These are phyloP conservation scores for Lachnellula arida DNA, from an alignment of 2,329 filamentous ascomycete species.

Conservation along the genomic window DNA sequence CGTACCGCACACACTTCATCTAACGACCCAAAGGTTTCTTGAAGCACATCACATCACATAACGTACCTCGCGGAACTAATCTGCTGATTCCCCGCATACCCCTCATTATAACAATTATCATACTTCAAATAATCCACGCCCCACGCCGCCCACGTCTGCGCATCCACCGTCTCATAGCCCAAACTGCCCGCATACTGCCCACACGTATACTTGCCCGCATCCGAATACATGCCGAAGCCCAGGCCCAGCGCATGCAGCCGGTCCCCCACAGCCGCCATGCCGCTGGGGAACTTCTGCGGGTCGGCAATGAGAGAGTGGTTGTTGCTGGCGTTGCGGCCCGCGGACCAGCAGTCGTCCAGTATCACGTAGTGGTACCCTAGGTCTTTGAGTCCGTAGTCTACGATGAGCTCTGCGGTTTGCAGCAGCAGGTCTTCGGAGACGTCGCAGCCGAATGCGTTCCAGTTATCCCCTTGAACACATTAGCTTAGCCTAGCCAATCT, in stretches of 20 bases:
- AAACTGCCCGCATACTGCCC: slow-evolving; percentile 40
- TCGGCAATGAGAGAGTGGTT: slow-evolving; percentile 41
- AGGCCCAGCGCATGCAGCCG: slow-evolving; percentile 44
- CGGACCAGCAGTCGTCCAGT: slow-evolving; percentile 50
- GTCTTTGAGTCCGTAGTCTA: slow-evolving; percentile 46
- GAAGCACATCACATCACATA: neutral
- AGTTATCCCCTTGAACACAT: slow-evolving; percentile 30
- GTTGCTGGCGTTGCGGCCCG: slow-evolving; percentile 36
- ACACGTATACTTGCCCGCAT: slow-evolving; percentile 40
- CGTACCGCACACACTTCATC: too few species aligned
- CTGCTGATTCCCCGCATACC: slow-evolving; percentile 41
- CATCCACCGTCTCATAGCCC: slow-evolving; percentile 49
- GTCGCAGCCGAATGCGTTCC: slow-evolving; percentile 49
- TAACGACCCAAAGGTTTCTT: neutral
- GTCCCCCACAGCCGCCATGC: slow-evolving; percentile 44
- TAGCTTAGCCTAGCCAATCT: neutral
- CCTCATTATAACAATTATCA: slow-evolving; percentile 53
- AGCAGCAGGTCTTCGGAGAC: slow-evolving; percentile 48
- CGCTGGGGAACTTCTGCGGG: slow-evolving; percentile 41
- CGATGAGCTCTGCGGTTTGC: slow-evolving; percentile 42
- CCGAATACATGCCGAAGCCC: slow-evolving; percentile 49
- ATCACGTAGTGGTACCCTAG: slow-evolving; percentile 54
- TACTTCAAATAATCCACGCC: slow-evolving; percentile 51
- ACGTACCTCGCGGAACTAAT: slow-evolving; percentile 37
- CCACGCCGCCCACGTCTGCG: slow-evolving; percentile 46